A percentile compares a stretch with the other conserved stretches of the same genome.
Conservation (phyloP, 257 asterid genomes). For the Solanum rostratum region DNA sequence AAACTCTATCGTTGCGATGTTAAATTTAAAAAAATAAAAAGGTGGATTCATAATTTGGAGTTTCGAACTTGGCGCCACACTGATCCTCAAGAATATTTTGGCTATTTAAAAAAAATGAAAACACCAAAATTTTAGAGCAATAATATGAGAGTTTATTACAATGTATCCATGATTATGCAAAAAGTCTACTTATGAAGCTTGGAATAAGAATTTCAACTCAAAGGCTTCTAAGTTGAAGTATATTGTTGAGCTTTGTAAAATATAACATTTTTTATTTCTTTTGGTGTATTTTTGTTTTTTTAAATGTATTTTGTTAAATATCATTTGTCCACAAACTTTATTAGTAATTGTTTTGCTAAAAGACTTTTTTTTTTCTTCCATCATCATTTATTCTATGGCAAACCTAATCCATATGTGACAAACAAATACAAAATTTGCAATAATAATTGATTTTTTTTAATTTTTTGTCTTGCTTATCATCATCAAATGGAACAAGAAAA, state of each 20-base stretch:
- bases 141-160: not conserved
- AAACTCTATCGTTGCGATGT: no score
- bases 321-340: not conserved
- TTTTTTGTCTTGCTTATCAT: constrained; percentile 8
- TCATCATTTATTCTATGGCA: not conserved
- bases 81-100: not conserved
- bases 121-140: not conserved
- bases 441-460: not conserved
- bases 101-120: not conserved
- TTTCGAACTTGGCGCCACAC: not conserved
- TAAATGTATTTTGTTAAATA: not conserved
- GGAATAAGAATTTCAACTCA: not conserved
- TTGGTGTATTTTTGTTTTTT: no score
- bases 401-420: not conserved
- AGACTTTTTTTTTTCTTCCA: not conserved
- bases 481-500: not conserved
- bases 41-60: no score
- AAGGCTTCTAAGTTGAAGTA: not conserved
- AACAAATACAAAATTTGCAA: not conserved
- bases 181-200: not conserved
- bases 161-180: not conserved
- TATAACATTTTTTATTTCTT: no score
- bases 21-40: no score
- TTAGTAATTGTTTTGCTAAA: not conserved
- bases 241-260: no score